Evolutionary conservation across 2,329 filamentous ascomycete genomes (phyloP).

Genomic region (Aspergillus costaricaensis): DNA sequence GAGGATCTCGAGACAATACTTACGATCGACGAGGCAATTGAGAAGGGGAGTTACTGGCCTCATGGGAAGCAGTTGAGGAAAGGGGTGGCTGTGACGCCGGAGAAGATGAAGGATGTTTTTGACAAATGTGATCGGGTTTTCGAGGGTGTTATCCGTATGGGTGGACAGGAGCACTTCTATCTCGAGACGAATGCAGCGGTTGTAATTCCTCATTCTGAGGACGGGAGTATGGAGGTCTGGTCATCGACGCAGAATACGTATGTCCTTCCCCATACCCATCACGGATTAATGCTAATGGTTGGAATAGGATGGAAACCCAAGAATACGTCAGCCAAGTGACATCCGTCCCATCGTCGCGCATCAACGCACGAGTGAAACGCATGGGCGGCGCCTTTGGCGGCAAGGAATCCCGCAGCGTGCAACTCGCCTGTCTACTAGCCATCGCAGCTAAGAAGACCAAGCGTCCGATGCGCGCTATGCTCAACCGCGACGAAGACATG

Average conservation of each 20-base stretch:
- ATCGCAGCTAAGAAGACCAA: conserved; percentile 76
- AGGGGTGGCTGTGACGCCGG: conserved; percentile 45
- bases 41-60: conserved; percentile 75
- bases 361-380: conserved; percentile 78
- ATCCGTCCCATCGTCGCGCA: conserved; percentile 74
- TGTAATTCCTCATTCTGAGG: conserved; percentile 77
- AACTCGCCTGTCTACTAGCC: conserved; percentile 73
- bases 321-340: conserved; percentile 75
- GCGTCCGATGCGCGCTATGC: conserved; percentile 78
- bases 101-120: conserved; percentile 7
- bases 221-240: conserved; percentile 86
- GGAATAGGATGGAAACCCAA: conserved; percentile 56
- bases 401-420: conserved; percentile 78
- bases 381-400: conserved; percentile 85
- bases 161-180: conserved; percentile 84
- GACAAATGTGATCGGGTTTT: conserved; percentile 10
- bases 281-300: background rate
- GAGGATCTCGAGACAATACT: conserved; percentile 80
- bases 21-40: conserved; percentile 86
- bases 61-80: conserved; percentile 76
- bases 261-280: conserved; percentile 31
- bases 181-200: conserved; percentile 82
- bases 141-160: conserved; percentile 40
- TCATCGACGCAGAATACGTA: conserved; percentile 82
- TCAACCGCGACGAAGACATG: conserved; percentile 89